phyloP scores from a whole-genome alignment of 139 green algal genomes.

The Coelastrella sp. region DNA sequence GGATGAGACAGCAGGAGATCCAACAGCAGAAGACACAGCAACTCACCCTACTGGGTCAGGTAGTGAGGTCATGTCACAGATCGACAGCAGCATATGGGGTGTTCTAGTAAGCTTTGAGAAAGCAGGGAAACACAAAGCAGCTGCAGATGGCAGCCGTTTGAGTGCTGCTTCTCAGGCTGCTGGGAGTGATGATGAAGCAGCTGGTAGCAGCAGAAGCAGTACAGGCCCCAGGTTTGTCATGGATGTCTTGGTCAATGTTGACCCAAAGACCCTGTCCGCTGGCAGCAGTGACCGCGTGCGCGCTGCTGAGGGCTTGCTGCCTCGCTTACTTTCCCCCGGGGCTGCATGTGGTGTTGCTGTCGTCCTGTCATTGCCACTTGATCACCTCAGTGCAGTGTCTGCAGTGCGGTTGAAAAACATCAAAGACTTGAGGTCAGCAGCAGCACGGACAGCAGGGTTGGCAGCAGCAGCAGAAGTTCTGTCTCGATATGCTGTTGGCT shows the following conservation, averaged over 20 bases:
- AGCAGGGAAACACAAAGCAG: constrained; percentile 48
- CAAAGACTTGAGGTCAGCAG: constrained; percentile 73
- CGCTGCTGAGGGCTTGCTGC: constrained; percentile 20
- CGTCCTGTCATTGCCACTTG: constrained; percentile 71
- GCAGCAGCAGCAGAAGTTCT: constrained; percentile 38
- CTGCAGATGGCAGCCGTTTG: neutral
- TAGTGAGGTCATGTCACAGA: constrained; percentile 32
- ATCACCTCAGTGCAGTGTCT: constrained; percentile 68
- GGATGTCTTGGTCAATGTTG: constrained; percentile 81
- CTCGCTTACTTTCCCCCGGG: constrained; percentile 45
- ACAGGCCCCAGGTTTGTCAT: constrained; percentile 72
- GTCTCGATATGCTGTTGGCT: constrained; percentile 49
- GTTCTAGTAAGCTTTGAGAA: constrained; percentile 88
- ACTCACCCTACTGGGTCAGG: neutral
- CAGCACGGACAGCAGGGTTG: constrained; percentile 50
- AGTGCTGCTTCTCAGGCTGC: constrained; percentile 11
- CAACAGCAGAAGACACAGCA: constrained; percentile 16
- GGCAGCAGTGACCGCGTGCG: constrained; percentile 15
- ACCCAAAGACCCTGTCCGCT: constrained; percentile 1
- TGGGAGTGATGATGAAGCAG: constrained; percentile 39
- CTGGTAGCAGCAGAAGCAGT: constrained; percentile 6
- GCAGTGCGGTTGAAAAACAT: constrained; percentile 76
- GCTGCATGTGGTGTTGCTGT: constrained; percentile 50
- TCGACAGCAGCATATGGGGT: constrained; percentile 74
- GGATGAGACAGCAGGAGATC: neutral